Evolutionary conservation across 208 protist species (phyloP).

Genomic region (Herpetomonas muscarum): DNA sequence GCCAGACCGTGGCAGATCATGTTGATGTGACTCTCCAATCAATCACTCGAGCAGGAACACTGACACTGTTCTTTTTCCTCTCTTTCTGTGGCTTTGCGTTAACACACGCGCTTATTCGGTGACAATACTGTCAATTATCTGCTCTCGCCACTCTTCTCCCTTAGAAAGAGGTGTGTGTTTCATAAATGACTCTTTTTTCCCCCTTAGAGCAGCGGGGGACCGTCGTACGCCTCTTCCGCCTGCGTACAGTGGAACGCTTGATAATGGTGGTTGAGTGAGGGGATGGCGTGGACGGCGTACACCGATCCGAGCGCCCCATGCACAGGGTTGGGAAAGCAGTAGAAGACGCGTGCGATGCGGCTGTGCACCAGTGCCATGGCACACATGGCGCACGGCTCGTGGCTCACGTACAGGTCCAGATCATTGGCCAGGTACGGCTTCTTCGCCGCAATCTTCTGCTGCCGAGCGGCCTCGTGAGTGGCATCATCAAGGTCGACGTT

Average conservation of each 20-base stretch:
- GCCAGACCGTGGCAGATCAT: too few relatives aligned
- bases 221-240: constrained; percentile 23
- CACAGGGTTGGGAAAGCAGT: constrained; percentile 54
- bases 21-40: too few relatives aligned
- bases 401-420: constrained; percentile 80
- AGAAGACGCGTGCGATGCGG: constrained; percentile 80
- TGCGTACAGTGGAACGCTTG: constrained; percentile 44
- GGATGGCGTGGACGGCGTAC: constrained; percentile 63
- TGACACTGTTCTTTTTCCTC: too few relatives aligned
- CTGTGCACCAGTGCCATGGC: constrained; percentile 94
- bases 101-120: too few relatives aligned
- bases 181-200: too few relatives aligned
- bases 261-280: constrained; percentile 89
- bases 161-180: too few relatives aligned
- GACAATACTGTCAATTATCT: too few relatives aligned
- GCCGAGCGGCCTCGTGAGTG: neutral
- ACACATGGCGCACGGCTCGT: constrained; percentile 94
- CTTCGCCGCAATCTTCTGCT: neutral
- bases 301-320: constrained; percentile 68
- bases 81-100: too few relatives aligned
- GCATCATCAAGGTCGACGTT: too few relatives aligned
- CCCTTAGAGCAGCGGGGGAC: neutral
- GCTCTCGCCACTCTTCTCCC: too few relatives aligned
- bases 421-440: constrained; percentile 84
- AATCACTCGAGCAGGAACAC: too few relatives aligned